These are phyloP conservation scores for Populus davidiana DNA, from an alignment of 345 rosid species.

Conservation along the genomic window DNA sequence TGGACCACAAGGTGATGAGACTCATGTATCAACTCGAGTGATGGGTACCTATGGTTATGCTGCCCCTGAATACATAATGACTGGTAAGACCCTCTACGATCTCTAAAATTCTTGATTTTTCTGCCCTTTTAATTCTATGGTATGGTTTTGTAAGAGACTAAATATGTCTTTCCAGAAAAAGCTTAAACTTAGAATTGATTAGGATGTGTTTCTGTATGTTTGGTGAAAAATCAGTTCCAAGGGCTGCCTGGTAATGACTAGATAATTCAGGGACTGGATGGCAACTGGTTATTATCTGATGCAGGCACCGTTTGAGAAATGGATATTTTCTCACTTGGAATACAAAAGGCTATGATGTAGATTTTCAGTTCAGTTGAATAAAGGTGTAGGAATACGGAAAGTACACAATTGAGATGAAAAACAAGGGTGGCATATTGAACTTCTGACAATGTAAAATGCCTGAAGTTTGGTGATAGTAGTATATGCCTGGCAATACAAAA, in stretches of 20 bases:
- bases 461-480: neutral
- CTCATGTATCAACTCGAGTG: conserved; percentile 92
- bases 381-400: neutral
- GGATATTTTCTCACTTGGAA: neutral
- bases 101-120: neutral
- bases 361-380: neutral
- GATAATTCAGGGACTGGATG: conserved; percentile 1
- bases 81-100: conserved; percentile 52
- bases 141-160: neutral
- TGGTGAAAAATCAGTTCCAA: neutral
- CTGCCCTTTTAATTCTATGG: neutral
- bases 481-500: neutral
- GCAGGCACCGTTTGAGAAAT: neutral
- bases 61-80: conserved; percentile 96
- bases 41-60: conserved; percentile 99
- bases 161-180: neutral
- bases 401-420: neutral
- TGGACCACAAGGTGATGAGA: conserved; percentile 97
- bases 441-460: neutral
- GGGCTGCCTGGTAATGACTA: neutral
- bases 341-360: neutral
- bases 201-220: neutral
- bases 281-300: neutral
- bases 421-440: neutral
- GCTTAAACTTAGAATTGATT: neutral